phyloP scores from a whole-genome alignment of 176 grass and related monocot genomes.

The Phoenix roebelenii region DNA sequence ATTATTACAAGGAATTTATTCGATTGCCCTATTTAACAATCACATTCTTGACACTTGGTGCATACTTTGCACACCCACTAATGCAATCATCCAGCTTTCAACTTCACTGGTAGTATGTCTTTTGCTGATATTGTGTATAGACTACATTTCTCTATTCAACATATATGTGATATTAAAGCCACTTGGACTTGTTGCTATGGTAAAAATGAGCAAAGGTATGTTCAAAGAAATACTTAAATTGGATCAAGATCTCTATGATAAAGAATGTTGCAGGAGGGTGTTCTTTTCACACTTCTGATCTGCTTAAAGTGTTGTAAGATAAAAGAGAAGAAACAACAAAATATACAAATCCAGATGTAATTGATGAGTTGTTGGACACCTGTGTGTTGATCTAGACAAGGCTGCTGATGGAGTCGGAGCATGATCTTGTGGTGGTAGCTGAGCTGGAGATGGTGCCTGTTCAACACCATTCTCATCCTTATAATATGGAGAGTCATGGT shows the following conservation, averaged over 20 bases:
- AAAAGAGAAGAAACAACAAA: too few species aligned
- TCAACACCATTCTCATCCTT: constrained; percentile 24
- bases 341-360: too few species aligned
- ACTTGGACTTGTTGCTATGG: too few species aligned
- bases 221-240: too few species aligned
- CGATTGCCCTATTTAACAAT: constrained; percentile 69
- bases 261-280: too few species aligned
- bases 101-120: constrained; percentile 61
- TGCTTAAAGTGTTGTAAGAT: too few species aligned
- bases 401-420: constrained; percentile 18
- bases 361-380: too few species aligned
- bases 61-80: constrained; percentile 79
- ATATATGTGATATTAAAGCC: too few species aligned
- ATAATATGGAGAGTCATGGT: constrained; percentile 14
- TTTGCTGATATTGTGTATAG: constrained; percentile 22
- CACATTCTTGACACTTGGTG: constrained; percentile 60
- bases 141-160: not conserved
- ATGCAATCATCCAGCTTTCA: constrained; percentile 90
- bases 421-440: constrained; percentile 22
- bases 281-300: too few species aligned
- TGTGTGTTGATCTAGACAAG: too few species aligned
- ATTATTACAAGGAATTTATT: constrained; percentile 92
- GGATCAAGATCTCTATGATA: too few species aligned
- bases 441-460: constrained; percentile 24
- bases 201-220: too few species aligned